These are phyloP conservation scores for Solanum lycopersicoides DNA, from an alignment of 257 asterid genomes.

Conservation along the genomic window DNA sequence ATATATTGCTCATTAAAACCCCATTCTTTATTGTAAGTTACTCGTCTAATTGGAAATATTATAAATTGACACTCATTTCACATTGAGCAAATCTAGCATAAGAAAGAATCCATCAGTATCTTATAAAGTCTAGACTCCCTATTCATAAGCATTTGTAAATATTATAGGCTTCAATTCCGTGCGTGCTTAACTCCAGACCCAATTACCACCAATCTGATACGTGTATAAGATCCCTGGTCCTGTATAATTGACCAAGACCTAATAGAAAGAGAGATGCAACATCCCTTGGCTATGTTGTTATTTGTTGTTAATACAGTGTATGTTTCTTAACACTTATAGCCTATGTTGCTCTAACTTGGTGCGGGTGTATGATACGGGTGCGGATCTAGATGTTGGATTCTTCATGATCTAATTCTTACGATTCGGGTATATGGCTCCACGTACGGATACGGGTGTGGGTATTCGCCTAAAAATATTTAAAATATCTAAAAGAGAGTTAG, in stretches of 20 bases:
- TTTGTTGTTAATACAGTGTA: neutral
- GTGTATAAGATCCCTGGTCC: no score
- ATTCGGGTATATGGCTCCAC: no score
- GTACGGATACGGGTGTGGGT: no score
- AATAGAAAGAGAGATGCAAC: neutral
- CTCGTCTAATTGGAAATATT: neutral
- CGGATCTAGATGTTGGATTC: no score
- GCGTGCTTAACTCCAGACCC: no score
- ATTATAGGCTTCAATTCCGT: no score
- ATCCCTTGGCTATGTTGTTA: neutral
- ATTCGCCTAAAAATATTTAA: no score
- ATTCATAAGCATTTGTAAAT: no score
- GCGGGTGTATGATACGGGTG: no score
- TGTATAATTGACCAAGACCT: neutral
- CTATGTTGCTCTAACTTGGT: no score
- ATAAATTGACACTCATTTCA: neutral
- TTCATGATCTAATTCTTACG: neutral
- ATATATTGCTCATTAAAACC: neutral
- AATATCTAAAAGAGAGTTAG: no score
- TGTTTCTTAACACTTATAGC: neutral
- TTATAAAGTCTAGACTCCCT: neutral
- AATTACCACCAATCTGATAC: no score
- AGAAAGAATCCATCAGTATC: neutral
- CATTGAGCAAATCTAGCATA: neutral
- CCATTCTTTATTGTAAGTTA: neutral